Evolutionary conservation across 2,329 filamentous ascomycete species (phyloP).

Genomic region (Epichloe baconii): DNA sequence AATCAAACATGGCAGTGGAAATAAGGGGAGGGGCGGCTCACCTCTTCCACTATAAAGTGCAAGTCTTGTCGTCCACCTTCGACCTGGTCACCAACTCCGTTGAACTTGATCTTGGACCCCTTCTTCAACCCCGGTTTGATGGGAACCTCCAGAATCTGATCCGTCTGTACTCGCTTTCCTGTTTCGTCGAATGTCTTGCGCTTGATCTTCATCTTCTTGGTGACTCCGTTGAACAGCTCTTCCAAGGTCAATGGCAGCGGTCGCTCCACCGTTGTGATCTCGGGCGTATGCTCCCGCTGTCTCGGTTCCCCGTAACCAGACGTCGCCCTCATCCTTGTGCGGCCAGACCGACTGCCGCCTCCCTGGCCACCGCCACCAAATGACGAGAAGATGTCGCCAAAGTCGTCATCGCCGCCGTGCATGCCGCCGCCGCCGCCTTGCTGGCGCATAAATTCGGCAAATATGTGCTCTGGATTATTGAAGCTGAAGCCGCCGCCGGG

Average conservation of each 20-base stretch:
- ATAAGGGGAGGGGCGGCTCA: slow-evolving; percentile 29
- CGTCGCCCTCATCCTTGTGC: slow-evolving; percentile 28
- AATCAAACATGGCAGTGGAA: no score
- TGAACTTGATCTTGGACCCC: slow-evolving; percentile 96
- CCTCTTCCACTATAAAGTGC: slow-evolving; percentile 90
- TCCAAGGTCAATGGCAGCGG: slow-evolving; percentile 71
- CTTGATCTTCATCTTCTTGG: slow-evolving; percentile 98
- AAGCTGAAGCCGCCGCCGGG: slow-evolving; percentile 60
- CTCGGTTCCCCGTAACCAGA: slow-evolving; percentile 23
- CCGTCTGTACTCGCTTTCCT: slow-evolving; percentile 74
- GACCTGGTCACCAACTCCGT: slow-evolving; percentile 93
- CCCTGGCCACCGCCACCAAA: slow-evolving; percentile 27
- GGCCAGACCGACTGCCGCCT: slow-evolving; percentile 23
- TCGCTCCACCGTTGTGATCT: slow-evolving; percentile 84
- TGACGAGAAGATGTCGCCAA: slow-evolving; percentile 42
- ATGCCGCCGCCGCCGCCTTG: slow-evolving; percentile 22
- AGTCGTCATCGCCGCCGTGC: slow-evolving; percentile 31
- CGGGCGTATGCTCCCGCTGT: slow-evolving; percentile 44
- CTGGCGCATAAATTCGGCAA: slow-evolving; percentile 64
- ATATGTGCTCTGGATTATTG: slow-evolving; percentile 72
- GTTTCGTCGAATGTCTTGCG: slow-evolving; percentile 83
- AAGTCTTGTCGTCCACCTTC: slow-evolving; percentile 92
- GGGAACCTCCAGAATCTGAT: slow-evolving; percentile 84
- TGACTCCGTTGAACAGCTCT: slow-evolving; percentile 73
- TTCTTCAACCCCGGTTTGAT: slow-evolving; percentile 95